A percentile compares a stretch with the other conserved stretches of the same genome.
phyloP scores from a whole-genome alignment of 306 rosid genomes.

The Hylodesmum podocarpum region DNA sequence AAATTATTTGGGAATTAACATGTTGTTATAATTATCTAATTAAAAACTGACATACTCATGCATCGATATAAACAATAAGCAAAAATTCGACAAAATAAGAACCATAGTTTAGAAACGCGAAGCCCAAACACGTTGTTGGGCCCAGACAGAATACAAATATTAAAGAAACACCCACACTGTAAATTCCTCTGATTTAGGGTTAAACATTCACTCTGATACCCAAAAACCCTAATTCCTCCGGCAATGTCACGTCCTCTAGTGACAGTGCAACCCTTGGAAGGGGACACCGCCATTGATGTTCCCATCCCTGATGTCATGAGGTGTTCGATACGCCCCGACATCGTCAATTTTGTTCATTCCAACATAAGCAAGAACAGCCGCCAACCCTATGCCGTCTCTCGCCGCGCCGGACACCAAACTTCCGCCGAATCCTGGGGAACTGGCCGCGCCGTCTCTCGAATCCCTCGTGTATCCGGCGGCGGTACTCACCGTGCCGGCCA shows the following conservation, averaged over 20 bases:
- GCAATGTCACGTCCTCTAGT: conserved; percentile 85
- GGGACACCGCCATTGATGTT: conserved; percentile 72
- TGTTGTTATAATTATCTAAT: no score
- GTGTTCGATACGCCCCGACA: conserved; percentile 72
- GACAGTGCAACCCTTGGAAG: conserved; percentile 66
- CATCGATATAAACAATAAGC: no score
- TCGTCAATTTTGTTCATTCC: conserved; percentile 68
- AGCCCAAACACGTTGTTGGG: no score
- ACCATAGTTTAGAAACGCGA: no score
- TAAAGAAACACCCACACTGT: no score
- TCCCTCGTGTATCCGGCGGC: conserved; percentile 90
- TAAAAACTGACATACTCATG: no score
- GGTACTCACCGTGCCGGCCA: conserved; percentile 96
- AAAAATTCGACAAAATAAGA: no score
- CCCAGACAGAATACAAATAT: no score
- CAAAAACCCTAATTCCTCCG: no score
- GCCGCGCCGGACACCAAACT: conserved; percentile 81
- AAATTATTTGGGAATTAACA: no score
- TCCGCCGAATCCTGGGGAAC: conserved; percentile 97
- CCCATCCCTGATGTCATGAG: conserved; percentile 76
- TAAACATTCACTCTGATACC: no score
- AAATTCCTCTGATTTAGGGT: no score
- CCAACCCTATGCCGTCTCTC: conserved; percentile 79
- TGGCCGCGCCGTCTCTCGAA: conserved; percentile 89
- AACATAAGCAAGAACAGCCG: conserved; percentile 71